Evolutionary conservation across 139 green algal species (phyloP), one percentile per base, ranked within the genome.

Genomic region (Deuterostichococcus epilithicus): DNA sequence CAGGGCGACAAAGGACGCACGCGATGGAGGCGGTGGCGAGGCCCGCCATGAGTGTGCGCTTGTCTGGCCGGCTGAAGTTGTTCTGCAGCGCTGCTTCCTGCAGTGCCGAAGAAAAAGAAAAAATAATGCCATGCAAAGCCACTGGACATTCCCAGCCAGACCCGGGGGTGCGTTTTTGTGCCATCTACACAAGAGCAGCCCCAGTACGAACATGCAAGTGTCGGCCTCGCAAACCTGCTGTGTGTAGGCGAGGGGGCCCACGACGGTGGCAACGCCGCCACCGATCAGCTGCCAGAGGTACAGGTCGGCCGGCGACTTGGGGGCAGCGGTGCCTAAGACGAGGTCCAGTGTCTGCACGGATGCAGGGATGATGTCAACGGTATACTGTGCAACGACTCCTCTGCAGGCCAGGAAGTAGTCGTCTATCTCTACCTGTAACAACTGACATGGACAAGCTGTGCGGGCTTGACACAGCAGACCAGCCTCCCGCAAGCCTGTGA

Each of bases 41-140:
- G 6, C 75, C 75, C 2, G 75, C 75, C 68, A 80, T 80, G 22
- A 80, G 34, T 35, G 68, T 70, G 28, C 75, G 67, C n/a, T 80
- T 80, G 75, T 68, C 42, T 15, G 68, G 75, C 25, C 45, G 28
- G 34, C 67, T 75, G 68, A 80, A 80, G 68, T 80, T 80, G 45
- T 80, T 80, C 34, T 80, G 22, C 26, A 70, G 67, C 34, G 75
- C 75, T 39, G 75, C 75, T 30, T 75, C 68, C 75, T 80, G 75
- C 45, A 79, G 3, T n/a, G 28, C 26, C 5, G n/a, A 73, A 23
- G 63, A 18, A 60, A 60, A 13, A 60, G 13, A n/a, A n/a, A n/a
- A n/a, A n/a, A n/a, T n/a, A n/a, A n/a, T n/a, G n/a, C n/a, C n/a
- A n/a, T n/a, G 45, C 45, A 60, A 60, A 26, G 45, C 15, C 45